Evolutionary conservation across 305 asterid genomes (phyloP).

Genomic region (Rubia peregrina): DNA sequence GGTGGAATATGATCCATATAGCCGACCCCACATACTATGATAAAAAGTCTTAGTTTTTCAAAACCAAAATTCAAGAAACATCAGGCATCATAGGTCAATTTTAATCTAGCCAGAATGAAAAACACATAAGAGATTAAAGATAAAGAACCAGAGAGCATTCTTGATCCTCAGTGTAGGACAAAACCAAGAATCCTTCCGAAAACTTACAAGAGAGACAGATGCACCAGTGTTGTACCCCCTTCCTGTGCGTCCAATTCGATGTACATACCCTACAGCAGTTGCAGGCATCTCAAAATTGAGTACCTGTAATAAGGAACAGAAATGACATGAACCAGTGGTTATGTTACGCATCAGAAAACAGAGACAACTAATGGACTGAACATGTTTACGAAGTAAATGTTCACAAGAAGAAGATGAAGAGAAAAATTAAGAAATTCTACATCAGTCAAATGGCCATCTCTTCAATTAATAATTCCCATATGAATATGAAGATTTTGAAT

Average conservation of each 20-base stretch:
- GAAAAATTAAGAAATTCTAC: background rate
- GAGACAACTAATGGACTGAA: conserved; percentile 9
- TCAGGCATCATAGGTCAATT: background rate
- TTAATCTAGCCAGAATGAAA: background rate
- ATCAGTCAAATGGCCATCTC: background rate
- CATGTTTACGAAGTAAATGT: background rate
- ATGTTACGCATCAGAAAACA: background rate
- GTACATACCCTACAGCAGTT: conserved; percentile 80
- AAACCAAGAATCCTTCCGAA: conserved; percentile 17
- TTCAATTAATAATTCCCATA: background rate
- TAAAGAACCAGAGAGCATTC: background rate
- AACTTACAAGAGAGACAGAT: conserved; percentile 77
- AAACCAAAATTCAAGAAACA: too few species aligned
- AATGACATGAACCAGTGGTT: background rate
- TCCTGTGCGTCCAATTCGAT: conserved; percentile 96
- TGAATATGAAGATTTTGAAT: background rate
- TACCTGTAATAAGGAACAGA: conserved; percentile 38
- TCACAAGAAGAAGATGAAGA: background rate
- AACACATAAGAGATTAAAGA: background rate
- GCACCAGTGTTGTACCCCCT: conserved; percentile 90
- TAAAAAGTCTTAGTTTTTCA: too few species aligned
- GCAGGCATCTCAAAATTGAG: conserved; percentile 84
- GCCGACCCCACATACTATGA: too few species aligned
- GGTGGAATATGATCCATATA: too few species aligned
- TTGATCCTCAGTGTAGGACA: background rate